Percentiles rank a stretch among this genome's conserved stretches.
Conservation (phyloP, 805 yeast genomes). For the Phaffomyces antillensis region DNA sequence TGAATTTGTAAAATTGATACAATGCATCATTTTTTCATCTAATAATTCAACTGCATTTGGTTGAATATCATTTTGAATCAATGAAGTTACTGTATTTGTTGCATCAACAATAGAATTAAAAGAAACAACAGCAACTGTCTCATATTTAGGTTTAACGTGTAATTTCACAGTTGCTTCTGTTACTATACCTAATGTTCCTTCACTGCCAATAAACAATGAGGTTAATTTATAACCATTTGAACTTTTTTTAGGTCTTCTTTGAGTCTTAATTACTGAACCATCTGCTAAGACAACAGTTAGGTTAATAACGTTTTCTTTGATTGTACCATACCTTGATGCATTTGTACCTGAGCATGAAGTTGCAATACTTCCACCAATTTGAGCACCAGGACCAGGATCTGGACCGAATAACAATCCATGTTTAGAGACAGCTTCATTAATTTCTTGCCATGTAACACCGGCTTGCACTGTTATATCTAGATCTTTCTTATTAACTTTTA, state of each 20-base stretch:
- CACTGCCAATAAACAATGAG: slow-evolving; percentile 63
- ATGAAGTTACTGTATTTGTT: slow-evolving; percentile 53
- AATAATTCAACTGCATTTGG: slow-evolving; percentile 68
- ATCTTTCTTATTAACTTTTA: slow-evolving; percentile 52
- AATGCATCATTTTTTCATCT: slow-evolving; percentile 63
- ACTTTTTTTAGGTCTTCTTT: slow-evolving; percentile 63
- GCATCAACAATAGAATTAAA: slow-evolving; percentile 67
- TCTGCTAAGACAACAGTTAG: slow-evolving; percentile 72
- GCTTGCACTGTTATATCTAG: slow-evolving; percentile 67
- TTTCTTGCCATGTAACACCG: slow-evolving; percentile 71
- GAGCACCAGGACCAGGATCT: slow-evolving; percentile 74
- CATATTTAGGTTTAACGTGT: slow-evolving; percentile 55
- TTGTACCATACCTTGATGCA: slow-evolving; percentile 73
- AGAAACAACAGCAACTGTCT: slow-evolving; percentile 61
- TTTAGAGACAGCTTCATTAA: slow-evolving; percentile 42
- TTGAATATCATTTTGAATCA: slow-evolving; percentile 53
- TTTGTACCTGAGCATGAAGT: slow-evolving; percentile 76
- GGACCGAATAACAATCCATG: slow-evolving; percentile 58
- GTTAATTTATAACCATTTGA: slow-evolving; percentile 74
- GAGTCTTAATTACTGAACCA: slow-evolving; percentile 67
- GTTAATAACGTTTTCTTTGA: slow-evolving; percentile 61
- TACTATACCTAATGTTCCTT: slow-evolving; percentile 71
- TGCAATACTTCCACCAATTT: slow-evolving; percentile 71
- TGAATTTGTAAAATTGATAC: slow-evolving; percentile 47
- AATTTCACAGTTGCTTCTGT: slow-evolving; percentile 69